Evolutionary conservation across 139 green algal genomes (phyloP).

Genomic region (Closterium sp.): DNA sequence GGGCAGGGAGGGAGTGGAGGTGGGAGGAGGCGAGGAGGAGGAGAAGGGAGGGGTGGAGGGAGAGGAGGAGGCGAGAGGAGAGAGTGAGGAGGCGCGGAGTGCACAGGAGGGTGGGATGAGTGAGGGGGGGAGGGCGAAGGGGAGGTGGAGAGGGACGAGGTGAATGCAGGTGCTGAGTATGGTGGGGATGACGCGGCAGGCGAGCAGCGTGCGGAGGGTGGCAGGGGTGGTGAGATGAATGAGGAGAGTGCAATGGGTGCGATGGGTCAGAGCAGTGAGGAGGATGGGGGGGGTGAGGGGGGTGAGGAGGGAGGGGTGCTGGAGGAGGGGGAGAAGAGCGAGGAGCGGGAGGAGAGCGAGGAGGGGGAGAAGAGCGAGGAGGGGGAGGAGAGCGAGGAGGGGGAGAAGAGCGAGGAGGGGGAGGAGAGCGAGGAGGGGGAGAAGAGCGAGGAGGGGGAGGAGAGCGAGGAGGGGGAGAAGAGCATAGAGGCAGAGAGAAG

Average conservation of each 20-base stretch:
- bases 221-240: not conserved
- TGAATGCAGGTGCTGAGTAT: not conserved
- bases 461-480: not conserved
- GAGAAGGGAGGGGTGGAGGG: not conserved
- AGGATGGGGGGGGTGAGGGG: not conserved
- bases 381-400: not conserved
- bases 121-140: not conserved
- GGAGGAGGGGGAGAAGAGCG: not conserved
- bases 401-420: not conserved
- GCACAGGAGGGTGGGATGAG: not conserved
- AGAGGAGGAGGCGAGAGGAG: not conserved
- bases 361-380: not conserved
- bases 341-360: not conserved
- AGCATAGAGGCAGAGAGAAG: no score
- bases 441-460: not conserved
- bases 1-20: not conserved
- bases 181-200: not conserved
- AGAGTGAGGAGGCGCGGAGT: not conserved
- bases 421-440: not conserved
- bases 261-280: not conserved
- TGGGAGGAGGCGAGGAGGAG: not conserved
- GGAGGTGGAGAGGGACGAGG: not conserved
- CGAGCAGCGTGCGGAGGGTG: not conserved
- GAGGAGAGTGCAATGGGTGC: not conserved
- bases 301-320: not conserved